phyloP scores from a whole-genome alignment of 2,329 filamentous ascomycete species.

The Ophiostoma angusticollis region DNA sequence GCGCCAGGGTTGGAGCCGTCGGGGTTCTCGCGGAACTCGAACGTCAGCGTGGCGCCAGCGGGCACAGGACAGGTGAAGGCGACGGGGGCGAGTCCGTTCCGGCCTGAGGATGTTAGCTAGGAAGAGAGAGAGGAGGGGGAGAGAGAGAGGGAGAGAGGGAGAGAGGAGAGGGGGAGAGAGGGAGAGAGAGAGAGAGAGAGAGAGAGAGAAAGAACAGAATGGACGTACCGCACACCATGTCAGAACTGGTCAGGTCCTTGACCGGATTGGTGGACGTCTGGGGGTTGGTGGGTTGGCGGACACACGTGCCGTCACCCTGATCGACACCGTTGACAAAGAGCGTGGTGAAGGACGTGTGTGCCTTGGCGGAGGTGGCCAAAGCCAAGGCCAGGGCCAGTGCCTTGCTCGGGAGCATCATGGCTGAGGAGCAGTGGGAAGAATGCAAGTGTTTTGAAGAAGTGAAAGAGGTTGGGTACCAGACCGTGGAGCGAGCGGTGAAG shows the following conservation, averaged over 20 bases:
- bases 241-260: conserved; percentile 39
- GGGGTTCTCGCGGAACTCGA: conserved; percentile 52
- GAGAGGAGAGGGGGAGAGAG: too few species aligned
- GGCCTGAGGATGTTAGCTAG: conserved; percentile 24
- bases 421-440: too few species aligned
- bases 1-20: conserved; percentile 39
- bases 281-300: conserved; percentile 49
- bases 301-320: conserved; percentile 59
- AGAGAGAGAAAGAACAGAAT: too few species aligned
- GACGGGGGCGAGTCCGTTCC: conserved; percentile 31
- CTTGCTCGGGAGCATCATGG: conserved; percentile 21
- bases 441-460: neutral
- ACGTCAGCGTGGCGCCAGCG: conserved; percentile 46
- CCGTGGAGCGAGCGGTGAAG: too few species aligned
- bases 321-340: conserved; percentile 47
- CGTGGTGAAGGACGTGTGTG: conserved; percentile 53
- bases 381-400: conserved; percentile 23
- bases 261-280: conserved; percentile 45
- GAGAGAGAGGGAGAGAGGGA: too few species aligned
- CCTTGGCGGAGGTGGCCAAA: conserved; percentile 26
- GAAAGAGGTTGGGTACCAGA: too few species aligned
- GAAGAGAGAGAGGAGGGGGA: too few species aligned
- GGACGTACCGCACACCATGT: conserved; percentile 58
- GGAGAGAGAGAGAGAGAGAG: too few species aligned
- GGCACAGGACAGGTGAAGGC: conserved; percentile 34